phyloP scores from a whole-genome alignment of 148 eudicot species.

The Arctostaphylos glauca region DNA sequence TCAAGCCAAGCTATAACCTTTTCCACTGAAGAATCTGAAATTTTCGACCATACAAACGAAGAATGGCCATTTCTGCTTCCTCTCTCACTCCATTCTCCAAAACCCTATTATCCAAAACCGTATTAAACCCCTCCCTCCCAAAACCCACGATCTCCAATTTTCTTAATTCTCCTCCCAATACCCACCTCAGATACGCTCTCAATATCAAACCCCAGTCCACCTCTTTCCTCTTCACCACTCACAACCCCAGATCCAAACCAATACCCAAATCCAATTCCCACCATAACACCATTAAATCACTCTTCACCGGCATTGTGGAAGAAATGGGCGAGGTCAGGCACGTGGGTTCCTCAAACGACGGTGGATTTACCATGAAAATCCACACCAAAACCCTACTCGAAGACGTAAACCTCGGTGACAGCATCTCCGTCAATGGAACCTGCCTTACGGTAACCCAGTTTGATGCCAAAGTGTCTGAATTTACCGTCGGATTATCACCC shows the following conservation, averaged over 20 bases:
- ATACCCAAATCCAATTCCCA: conserved; percentile 20
- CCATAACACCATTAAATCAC: conserved; percentile 31
- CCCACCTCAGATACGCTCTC: conserved; percentile 27
- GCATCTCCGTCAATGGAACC: conserved; percentile 87
- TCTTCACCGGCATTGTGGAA: conserved; percentile 93
- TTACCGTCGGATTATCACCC: conserved; percentile 72
- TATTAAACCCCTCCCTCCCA: conserved; percentile 22
- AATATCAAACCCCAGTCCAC: conserved; percentile 34
- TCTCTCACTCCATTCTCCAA: conserved; percentile 17
- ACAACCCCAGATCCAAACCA: conserved; percentile 11
- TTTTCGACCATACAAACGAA: neutral
- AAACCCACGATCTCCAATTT: conserved; percentile 21
- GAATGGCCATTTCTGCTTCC: conserved; percentile 19
- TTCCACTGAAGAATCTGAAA: neutral
- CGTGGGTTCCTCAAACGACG: conserved; percentile 48
- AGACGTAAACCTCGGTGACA: conserved; percentile 83
- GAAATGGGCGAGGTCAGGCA: conserved; percentile 74
- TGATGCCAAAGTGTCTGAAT: conserved; percentile 39
- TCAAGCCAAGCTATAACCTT: neutral
- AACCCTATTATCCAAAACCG: conserved; percentile 22
- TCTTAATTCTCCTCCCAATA: conserved; percentile 5
- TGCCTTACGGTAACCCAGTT: conserved; percentile 84
- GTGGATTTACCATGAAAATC: conserved; percentile 67
- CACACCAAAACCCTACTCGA: conserved; percentile 59
- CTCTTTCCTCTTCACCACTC: conserved; percentile 31